Evolutionary conservation across 495 filamentous ascomycete genomes (phyloP).

Genomic region (Lineolata rhizophorae): DNA sequence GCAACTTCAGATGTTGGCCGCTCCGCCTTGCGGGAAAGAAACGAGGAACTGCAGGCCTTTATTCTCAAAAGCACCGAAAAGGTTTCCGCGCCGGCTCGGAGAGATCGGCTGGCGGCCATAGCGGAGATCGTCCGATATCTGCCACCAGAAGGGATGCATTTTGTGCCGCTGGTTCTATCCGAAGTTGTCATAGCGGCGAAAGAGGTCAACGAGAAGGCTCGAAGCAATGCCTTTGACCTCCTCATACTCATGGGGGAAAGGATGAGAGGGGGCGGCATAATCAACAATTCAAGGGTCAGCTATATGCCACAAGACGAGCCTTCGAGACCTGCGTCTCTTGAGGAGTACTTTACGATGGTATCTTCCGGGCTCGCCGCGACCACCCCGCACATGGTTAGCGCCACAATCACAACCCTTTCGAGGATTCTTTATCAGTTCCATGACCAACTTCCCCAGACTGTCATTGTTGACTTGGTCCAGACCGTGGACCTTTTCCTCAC

Average conservation of each 20-base stretch:
- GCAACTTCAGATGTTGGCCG: constrained; percentile 55
- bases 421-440: constrained; percentile 81
- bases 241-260: constrained; percentile 71
- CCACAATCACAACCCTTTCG: constrained; percentile 77
- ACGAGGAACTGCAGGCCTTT: constrained; percentile 51
- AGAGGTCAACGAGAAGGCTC: constrained; percentile 86
- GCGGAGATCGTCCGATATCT: constrained; percentile 54
- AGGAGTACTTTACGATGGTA: constrained; percentile 97
- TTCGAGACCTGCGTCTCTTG: constrained; percentile 51
- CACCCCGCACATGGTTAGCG: constrained; percentile 88
- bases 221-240: constrained; percentile 73
- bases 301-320: constrained; percentile 66
- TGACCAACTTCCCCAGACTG: constrained; percentile 28
- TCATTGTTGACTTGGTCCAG: constrained; percentile 57
- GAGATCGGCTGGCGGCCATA: constrained; percentile 66
- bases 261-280: constrained; percentile 50
- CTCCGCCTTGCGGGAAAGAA: constrained; percentile 47
- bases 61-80: constrained; percentile 58
- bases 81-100: constrained; percentile 56
- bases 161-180: constrained; percentile 74
- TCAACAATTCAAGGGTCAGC: constrained; percentile 64
- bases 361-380: constrained; percentile 79
- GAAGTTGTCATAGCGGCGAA: constrained; percentile 91
- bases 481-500: constrained; percentile 89
- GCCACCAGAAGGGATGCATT: constrained; percentile 56